A percentile compares a stretch with the other conserved stretches of the same genome.
These are phyloP conservation scores for Sphaerulina vaccinii DNA, from an alignment of 2,329 filamentous ascomycete genomes.

Conservation along the genomic window DNA sequence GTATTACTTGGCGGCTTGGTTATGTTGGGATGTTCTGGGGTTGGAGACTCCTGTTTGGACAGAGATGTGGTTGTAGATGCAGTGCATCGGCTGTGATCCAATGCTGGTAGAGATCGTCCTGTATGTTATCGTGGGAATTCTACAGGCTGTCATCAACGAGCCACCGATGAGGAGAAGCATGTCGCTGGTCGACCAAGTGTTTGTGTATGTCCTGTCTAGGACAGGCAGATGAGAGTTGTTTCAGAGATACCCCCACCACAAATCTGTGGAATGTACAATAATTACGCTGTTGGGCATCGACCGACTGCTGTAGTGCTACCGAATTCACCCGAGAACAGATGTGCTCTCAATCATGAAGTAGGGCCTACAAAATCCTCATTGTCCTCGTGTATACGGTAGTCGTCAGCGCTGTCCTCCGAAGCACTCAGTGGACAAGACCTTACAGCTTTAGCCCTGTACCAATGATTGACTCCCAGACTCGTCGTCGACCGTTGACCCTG, in stretches of 20 bases:
- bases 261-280: background rate
- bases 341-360: too few relatives aligned
- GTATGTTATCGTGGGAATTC: background rate
- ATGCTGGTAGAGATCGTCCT: background rate
- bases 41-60: background rate
- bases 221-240: background rate
- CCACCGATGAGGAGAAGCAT: background rate
- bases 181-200: background rate
- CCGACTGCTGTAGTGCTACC: slow-evolving; percentile 54
- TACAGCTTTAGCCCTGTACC: too few relatives aligned
- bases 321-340: slow-evolving; percentile 43
- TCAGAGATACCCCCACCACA: background rate
- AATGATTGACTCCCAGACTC: slow-evolving; percentile 42
- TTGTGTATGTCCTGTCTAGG: background rate
- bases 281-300: slow-evolving; percentile 17
- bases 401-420: slow-evolving; percentile 40
- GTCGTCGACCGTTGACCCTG: slow-evolving; percentile 56
- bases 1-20: slow-evolving; percentile 17
- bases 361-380: slow-evolving; percentile 50
- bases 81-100: background rate
- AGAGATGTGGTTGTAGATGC: background rate
- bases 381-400: slow-evolving; percentile 43
- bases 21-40: slow-evolving; percentile 1
- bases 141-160: background rate
- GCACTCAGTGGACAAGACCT: too few relatives aligned